Percentiles rank a stretch among this genome's conserved stretches.
phyloP scores from a whole-genome alignment of 1,139 yeast species.

The Blastobotrys serpentis region DNA sequence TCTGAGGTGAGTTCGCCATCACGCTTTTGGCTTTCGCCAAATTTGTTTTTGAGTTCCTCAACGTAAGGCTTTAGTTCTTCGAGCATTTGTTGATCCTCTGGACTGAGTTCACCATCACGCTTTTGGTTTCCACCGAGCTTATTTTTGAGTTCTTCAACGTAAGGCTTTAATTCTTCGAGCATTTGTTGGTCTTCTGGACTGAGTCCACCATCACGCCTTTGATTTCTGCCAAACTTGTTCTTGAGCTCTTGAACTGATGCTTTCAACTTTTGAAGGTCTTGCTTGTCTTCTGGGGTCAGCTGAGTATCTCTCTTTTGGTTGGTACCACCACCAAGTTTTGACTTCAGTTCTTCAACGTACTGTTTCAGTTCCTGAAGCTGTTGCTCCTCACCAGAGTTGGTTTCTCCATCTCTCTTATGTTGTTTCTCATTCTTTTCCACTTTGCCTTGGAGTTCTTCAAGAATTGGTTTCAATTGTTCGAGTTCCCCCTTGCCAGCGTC shows the following conservation, averaged over 20 bases:
- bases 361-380: not conserved
- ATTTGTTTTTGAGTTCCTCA: not conserved
- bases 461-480: not conserved
- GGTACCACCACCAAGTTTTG: not conserved
- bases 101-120: not conserved
- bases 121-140: not conserved
- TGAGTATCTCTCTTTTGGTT: slow-evolving; percentile 1
- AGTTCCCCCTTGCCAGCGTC: slow-evolving; percentile 3
- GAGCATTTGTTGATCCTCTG: not conserved
- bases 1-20: no score
- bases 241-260: not conserved
- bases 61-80: not conserved
- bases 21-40: not conserved
- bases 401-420: not conserved
- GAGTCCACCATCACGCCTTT: not conserved
- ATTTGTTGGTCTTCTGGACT: no score
- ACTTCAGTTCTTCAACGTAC: not conserved
- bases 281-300: not conserved
- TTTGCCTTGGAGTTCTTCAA: not conserved
- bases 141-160: not conserved
- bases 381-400: not conserved
- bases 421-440: not conserved
- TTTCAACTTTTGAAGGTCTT: not conserved
- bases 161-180: not conserved
- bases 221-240: not conserved